Percentiles rank a stretch among this genome's conserved stretches.
These are phyloP conservation scores for Knufia fluminis DNA, from an alignment of 2,329 filamentous ascomycete species.

Conservation along the genomic window DNA sequence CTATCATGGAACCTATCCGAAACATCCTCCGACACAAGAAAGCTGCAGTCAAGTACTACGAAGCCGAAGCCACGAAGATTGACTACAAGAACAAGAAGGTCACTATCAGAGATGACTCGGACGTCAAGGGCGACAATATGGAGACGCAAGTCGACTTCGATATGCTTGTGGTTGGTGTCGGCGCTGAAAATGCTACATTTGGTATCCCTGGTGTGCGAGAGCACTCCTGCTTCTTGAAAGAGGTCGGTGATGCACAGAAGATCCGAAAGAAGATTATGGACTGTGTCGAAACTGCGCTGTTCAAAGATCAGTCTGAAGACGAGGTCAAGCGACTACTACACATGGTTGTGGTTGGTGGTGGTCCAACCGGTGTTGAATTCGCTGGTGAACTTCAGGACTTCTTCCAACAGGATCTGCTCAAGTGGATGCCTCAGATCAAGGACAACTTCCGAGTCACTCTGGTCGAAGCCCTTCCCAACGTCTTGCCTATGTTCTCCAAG, in stretches of 20 bases:
- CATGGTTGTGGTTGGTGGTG: constrained; percentile 93
- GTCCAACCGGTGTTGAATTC: constrained; percentile 95
- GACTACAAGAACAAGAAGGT: constrained; percentile 85
- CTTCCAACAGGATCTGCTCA: constrained; percentile 96
- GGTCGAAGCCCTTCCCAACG: constrained; percentile 92
- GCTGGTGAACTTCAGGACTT: constrained; percentile 97
- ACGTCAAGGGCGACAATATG: constrained; percentile 73
- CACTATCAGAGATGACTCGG: constrained; percentile 83
- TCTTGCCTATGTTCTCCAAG: constrained; percentile 97
- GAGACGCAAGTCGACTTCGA: constrained; percentile 92
- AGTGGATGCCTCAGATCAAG: constrained; percentile 92
- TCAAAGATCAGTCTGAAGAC: constrained; percentile 85
- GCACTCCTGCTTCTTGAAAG: constrained; percentile 96
- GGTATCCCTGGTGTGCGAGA: constrained; percentile 93
- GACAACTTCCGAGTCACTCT: constrained; percentile 95
- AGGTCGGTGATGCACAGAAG: constrained; percentile 88
- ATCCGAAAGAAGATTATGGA: constrained; percentile 99
- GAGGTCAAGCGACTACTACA: constrained; percentile 91
- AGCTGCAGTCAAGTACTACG: constrained; percentile 89
- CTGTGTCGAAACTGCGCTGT: constrained; percentile 94
- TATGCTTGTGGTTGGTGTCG: constrained; percentile 95
- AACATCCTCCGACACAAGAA: constrained; percentile 94
- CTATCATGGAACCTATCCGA: constrained; percentile 98
- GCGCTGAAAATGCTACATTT: constrained; percentile 97
- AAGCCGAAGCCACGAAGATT: constrained; percentile 89